Base-by-base conservation (phyloP, 331 rosid genomes). In the Dryas integrifolia region DNA sequence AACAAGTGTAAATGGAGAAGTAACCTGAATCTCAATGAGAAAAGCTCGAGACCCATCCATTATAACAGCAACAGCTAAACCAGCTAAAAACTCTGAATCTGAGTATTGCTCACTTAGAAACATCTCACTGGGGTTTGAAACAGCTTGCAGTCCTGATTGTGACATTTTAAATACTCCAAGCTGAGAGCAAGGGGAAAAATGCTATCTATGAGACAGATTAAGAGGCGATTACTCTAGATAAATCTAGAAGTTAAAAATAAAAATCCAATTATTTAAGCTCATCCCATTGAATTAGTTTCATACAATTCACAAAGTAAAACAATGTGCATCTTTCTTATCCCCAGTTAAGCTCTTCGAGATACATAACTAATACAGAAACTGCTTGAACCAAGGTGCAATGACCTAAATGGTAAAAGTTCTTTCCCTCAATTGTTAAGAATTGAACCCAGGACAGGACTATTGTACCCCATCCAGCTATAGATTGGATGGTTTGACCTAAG, bases 161-260 rank as follows among this genome's bases (percentile, higher is more conserved):
- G 85, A 78, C 98, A 94, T 94, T 82, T 94, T 92, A 83, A 94
- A 86, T 72, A 94, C 97, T 80, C 96, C 98, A 71, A 94, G 98
- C 97, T 92, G 87, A 66, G 73, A 69, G 39, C 50, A 80, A 70
- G 26, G 35, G 53, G 24, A 78, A 18, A 45, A 58, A 68, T 67
- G 40, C 43, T 50, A 30, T 48, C 71, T 70, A 48, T 75, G 69
- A 57, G 7, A 58, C 35, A 24, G 24, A 61, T 30, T 39, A 39
- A n/a, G 38, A 69, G 47, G 72, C 0, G 47, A 35, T 45, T 1
- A 61, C 41, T 65, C 5, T 21, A 24, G 0, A 68, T 18, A 35
- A 1, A 30, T 49, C 10, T 35, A 40, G 38, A 51, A 44, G 21
- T n/a, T 5, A 57, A 11, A 21, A 10, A 57, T n/a, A 30, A 30